Base-by-base conservation (phyloP, 2,329 filamentous ascomycete genomes). In the Penicillium griseofulvum region DNA sequence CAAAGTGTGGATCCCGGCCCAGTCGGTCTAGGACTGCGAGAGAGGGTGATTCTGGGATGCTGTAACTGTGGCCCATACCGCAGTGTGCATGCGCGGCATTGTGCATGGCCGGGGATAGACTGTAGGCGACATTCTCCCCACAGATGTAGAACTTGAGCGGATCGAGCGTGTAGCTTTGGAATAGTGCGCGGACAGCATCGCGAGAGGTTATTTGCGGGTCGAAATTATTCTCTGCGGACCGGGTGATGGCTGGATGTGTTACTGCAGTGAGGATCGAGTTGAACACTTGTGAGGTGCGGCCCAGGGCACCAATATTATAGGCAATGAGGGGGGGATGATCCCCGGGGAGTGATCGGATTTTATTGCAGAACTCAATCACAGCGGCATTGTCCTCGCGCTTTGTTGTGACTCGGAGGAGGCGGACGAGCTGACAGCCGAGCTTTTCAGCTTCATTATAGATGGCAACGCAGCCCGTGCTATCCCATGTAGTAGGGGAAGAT, bases 241-340 rank as follows among this genome's bases (percentile, higher is more conserved):
- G 62, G 26, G 63, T 63, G 48, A 76, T 71, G 6, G 70, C 71
- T 17, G 71, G 67, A 50, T 77, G 75, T 4, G 71, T 74, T n/a
- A 77, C 74, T 2, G 68, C 66, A 8, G 74, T 77, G 45, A 77
- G 59, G 14, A 70, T 72, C 4, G 68, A 68, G 55, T 77, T 77
- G 56, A 76, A 74, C 1, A 77, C 68, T 55, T 77, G 75, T n/a
- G 75, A 76, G 11, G 74, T 77, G 16, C 74, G 72, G 37, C 75
- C 75, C 16, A 76, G 62, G 8, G 64, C 63, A 10, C 74, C 73
- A 12, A 73, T 59, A 34, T 76, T 76, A 60, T 74, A 77, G 16
- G 74, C 72, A 31, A 76, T 76, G 16, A 75, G 57, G 2, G 71
- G 69, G 2, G 68, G 63, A 46, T 69, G 68, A 8, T 65, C 54